Percentiles rank a stretch among this genome's conserved stretches.
phyloP scores from a whole-genome alignment of 2,329 filamentous ascomycete species.

The Aspergillus fijiensis region DNA sequence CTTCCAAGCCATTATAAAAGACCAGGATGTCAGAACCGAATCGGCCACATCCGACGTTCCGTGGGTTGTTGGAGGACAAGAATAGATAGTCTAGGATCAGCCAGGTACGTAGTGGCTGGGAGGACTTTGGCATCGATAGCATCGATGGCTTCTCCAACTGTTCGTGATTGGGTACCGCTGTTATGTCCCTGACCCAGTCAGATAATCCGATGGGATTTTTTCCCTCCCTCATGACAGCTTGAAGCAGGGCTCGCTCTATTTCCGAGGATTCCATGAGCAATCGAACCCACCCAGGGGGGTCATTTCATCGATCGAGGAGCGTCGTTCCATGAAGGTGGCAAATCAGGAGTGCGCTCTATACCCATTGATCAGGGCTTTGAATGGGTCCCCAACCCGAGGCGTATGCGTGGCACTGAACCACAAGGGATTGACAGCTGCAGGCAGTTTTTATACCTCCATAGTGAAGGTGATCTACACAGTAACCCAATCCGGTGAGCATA shows the following conservation, averaged over 20 bases:
- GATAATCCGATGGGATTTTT: neutral
- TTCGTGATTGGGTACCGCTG: conserved; percentile 10
- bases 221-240: conserved; percentile 1
- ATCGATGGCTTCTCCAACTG: conserved; percentile 3
- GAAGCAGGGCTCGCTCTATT: neutral
- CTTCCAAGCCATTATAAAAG: neutral
- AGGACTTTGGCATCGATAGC: conserved; percentile 2
- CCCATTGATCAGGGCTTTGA: conserved; percentile 1
- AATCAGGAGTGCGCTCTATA: neutral
- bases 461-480: conserved; percentile 1
- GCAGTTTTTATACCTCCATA: neutral
- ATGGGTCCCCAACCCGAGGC: conserved; percentile 3
- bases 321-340: neutral
- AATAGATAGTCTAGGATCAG: neutral
- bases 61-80: neutral
- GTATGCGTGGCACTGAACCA: conserved; percentile 8
- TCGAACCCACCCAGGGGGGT: neutral
- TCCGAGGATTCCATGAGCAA: neutral
- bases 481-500: neutral
- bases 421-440: conserved; percentile 6
- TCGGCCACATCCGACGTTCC: neutral
- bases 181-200: conserved; percentile 4
- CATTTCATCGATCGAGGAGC: neutral
- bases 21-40: conserved; percentile 6
- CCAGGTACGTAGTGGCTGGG: neutral